phyloP scores from a whole-genome alignment of 306 rosid species.

The Cicer chorassanicum region DNA sequence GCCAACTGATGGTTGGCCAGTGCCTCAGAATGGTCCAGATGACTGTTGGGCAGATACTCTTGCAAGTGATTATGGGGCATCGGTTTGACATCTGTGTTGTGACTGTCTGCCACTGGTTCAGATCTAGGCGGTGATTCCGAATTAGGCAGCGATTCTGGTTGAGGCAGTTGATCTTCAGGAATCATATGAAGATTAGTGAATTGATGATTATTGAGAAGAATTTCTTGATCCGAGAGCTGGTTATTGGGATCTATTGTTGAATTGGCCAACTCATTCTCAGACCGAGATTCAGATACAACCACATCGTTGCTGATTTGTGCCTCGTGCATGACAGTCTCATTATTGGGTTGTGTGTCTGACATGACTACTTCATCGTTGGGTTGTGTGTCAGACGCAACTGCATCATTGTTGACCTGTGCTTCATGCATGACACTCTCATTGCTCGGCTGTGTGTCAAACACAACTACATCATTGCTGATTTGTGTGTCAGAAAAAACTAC shows the following conservation, averaged over 20 bases:
- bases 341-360: constrained; percentile 21
- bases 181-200: constrained; percentile 34
- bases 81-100: constrained; percentile 36
- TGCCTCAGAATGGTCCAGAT: constrained; percentile 46
- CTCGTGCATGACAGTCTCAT: constrained; percentile 12
- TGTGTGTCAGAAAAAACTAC: constrained; percentile 14
- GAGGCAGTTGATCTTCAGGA: constrained; percentile 50
- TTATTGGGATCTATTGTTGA: constrained; percentile 40
- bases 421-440: constrained; percentile 31
- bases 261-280: constrained; percentile 41
- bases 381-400: neutral
- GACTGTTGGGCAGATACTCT: constrained; percentile 40
- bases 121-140: constrained; percentile 22
- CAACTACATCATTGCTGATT: neutral
- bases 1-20: constrained; percentile 42
- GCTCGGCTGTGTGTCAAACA: constrained; percentile 1
- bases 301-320: constrained; percentile 24
- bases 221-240: constrained; percentile 39
- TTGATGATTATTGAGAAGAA: constrained; percentile 40
- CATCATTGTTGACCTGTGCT: constrained; percentile 9
- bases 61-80: constrained; percentile 30
- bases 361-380: constrained; percentile 2
- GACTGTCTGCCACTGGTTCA: constrained; percentile 40
- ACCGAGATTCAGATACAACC: constrained; percentile 7
- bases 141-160: constrained; percentile 45